These are phyloP conservation scores for Tephrocybe sp. DNA, from an alignment of 768 basidiomycete species.

Conservation along the genomic window DNA sequence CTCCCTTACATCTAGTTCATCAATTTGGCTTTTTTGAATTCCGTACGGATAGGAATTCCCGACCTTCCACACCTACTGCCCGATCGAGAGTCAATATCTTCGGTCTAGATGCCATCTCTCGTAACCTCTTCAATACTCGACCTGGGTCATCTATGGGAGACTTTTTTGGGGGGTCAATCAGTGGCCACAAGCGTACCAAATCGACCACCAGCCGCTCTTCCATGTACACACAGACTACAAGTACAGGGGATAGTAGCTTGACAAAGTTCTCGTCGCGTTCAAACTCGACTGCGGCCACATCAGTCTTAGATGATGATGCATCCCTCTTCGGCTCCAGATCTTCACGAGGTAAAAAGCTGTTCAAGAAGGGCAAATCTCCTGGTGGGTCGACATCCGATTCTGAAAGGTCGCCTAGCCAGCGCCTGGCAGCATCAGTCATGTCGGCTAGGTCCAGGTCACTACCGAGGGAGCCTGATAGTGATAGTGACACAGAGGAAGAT, in stretches of 20 bases:
- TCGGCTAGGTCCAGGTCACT: conserved; percentile 38
- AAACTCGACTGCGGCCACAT: conserved; percentile 65
- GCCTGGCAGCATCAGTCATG: conserved; percentile 29
- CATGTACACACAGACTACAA: conserved; percentile 65
- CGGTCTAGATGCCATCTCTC: conserved; percentile 84
- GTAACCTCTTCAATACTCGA: conserved; percentile 77
- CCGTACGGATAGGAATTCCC: conserved; percentile 65
- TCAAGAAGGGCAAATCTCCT: conserved; percentile 41
- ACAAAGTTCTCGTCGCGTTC: conserved; percentile 73
- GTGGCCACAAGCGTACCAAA: conserved; percentile 63
- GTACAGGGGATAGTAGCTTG: conserved; percentile 63
- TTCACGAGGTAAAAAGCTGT: conserved; percentile 48
- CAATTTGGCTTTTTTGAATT: conserved; percentile 90
- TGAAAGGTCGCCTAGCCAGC: conserved; percentile 40
- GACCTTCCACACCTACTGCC: conserved; percentile 84
- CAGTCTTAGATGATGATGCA: conserved; percentile 60
- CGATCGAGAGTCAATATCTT: conserved; percentile 84
- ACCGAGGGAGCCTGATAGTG: conserved; percentile 39
- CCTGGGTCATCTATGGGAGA: conserved; percentile 71
- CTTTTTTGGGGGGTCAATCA: conserved; percentile 72
- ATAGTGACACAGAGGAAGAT: conserved; percentile 48
- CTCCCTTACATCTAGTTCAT: conserved; percentile 53
- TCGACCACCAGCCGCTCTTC: conserved; percentile 75
- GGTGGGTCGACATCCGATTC: conserved; percentile 42
- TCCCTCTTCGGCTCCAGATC: conserved; percentile 42